These are phyloP conservation scores for Blastobotrys apis DNA, from an alignment of 1,139 yeast genomes.

Conservation along the genomic window DNA sequence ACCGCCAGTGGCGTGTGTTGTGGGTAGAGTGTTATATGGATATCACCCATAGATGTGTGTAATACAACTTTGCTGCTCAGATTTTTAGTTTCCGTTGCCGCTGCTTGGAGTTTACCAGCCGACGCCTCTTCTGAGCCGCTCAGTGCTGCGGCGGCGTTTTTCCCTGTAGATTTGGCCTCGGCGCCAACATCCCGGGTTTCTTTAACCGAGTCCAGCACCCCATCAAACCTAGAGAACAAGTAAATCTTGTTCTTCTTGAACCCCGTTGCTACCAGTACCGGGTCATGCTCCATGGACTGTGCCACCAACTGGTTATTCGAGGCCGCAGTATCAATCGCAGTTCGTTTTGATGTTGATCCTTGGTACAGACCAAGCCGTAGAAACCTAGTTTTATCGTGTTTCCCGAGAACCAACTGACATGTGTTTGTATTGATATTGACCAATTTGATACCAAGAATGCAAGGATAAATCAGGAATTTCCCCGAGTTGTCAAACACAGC, in stretches of 20 bases:
- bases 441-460: slow-evolving; percentile 38
- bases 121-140: neutral
- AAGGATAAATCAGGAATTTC: slow-evolving; percentile 37
- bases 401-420: slow-evolving; percentile 35
- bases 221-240: slow-evolving; percentile 33
- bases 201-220: slow-evolving; percentile 19
- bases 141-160: neutral
- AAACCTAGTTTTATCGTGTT: slow-evolving; percentile 34
- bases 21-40: slow-evolving; percentile 39
- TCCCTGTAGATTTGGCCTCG: neutral
- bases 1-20: slow-evolving; percentile 43
- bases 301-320: slow-evolving; percentile 39
- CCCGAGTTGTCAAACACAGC: slow-evolving; percentile 38
- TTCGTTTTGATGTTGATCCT: slow-evolving; percentile 23
- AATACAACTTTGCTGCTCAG: slow-evolving; percentile 25
- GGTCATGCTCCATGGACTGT: slow-evolving; percentile 35
- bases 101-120: neutral
- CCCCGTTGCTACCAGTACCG: slow-evolving; percentile 39
- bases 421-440: slow-evolving; percentile 35
- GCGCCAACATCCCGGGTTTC: slow-evolving; percentile 25
- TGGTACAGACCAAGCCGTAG: slow-evolving; percentile 33
- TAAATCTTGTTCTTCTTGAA: slow-evolving; percentile 34
- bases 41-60: slow-evolving; percentile 48
- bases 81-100: neutral
- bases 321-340: slow-evolving; percentile 37